phyloP scores from a whole-genome alignment of 2,329 filamentous ascomycete species.

The Phoma sp. region DNA sequence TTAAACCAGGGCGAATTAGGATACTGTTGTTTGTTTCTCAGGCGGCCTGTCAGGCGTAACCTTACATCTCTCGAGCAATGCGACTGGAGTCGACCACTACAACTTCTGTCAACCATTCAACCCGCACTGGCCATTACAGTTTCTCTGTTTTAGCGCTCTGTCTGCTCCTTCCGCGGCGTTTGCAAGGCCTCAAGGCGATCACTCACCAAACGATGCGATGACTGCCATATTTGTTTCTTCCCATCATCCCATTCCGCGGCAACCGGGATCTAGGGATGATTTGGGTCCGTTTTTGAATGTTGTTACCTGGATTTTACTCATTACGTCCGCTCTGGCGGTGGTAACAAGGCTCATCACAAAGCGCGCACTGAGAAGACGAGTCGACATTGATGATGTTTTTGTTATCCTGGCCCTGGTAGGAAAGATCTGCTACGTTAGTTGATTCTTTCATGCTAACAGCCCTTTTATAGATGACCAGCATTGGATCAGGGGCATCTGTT shows the following conservation, averaged over 20 bases:
- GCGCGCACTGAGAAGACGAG: constrained; percentile 36
- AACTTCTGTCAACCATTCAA: constrained; percentile 16
- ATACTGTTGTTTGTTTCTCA: constrained; percentile 23
- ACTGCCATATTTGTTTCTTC: constrained; percentile 31
- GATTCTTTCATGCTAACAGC: constrained; percentile 16
- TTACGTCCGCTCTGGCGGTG: constrained; percentile 42
- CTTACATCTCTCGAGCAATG: constrained; percentile 29
- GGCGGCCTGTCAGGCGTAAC: constrained; percentile 14
- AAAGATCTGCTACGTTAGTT: neutral
- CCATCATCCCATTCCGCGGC: constrained; percentile 33
- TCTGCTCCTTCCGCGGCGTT: constrained; percentile 1
- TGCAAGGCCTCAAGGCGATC: constrained; percentile 14
- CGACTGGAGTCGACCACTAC: constrained; percentile 16
- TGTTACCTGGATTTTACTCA: constrained; percentile 44
- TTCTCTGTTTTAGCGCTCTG: constrained; percentile 4
- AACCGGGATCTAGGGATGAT: constrained; percentile 35
- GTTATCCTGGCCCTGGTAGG: constrained; percentile 42
- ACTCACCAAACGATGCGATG: constrained; percentile 34
- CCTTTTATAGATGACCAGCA: constrained; percentile 31
- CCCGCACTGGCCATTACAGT: constrained; percentile 16
- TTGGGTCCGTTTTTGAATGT: constrained; percentile 45
- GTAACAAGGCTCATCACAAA: constrained; percentile 44
- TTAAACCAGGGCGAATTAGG: constrained; percentile 25
- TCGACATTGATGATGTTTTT: constrained; percentile 45
- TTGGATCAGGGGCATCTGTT: constrained; percentile 42